Evolutionary conservation across 1,284 basidiomycete genomes (phyloP), one percentile per base, ranked within the genome.

Genomic region (Ceratorhiza oryzae-sativae): DNA sequence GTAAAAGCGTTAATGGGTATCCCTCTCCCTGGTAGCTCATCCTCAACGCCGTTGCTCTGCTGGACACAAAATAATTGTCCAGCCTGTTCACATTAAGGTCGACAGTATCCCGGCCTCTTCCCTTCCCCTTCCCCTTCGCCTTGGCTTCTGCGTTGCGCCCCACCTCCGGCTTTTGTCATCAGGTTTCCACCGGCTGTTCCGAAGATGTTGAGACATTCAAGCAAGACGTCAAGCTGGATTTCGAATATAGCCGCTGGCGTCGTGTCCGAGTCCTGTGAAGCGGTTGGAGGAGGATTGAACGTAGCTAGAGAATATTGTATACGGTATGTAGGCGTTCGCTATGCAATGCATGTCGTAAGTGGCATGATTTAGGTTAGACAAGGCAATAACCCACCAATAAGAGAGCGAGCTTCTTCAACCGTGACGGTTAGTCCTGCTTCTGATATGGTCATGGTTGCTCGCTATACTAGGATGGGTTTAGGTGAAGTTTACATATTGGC

Each of bases 141-240:
- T 78, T 27, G 79, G 74, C 8, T 80, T 81, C 30, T 59, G 63
- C 45, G 45, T n/a, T 12, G 42, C 79, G 74, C 3, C 42, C 42
- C 48, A 30, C 32, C 48, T 20, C 62, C 62, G n/a, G 51, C 36
- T 20, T 58, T 70, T 23, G 53, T 20, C 27, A 70, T 53, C 2
- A 70, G 34, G 18, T 55, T 58, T 23, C 62, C 58, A 18, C 82
- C 82, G 1, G 92, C 92, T 5, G 93, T 93, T 12, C 95, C 95
- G 77, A 96, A 97, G 71, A 97, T 90, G 79, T 96, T 95, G 49
- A 98, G 84, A 77, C 93, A 95, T 77, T 96, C 94, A 71, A 97
- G 86, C 70, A 97, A 82, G 0, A 90, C 90, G 77, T 88, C 87
- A 36, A 98, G 86, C 2, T 90, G 90, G 72, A 97, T 85, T 78